These are phyloP conservation scores for Russula brevipes DNA, from an alignment of 768 basidiomycete genomes.

Conservation along the genomic window DNA sequence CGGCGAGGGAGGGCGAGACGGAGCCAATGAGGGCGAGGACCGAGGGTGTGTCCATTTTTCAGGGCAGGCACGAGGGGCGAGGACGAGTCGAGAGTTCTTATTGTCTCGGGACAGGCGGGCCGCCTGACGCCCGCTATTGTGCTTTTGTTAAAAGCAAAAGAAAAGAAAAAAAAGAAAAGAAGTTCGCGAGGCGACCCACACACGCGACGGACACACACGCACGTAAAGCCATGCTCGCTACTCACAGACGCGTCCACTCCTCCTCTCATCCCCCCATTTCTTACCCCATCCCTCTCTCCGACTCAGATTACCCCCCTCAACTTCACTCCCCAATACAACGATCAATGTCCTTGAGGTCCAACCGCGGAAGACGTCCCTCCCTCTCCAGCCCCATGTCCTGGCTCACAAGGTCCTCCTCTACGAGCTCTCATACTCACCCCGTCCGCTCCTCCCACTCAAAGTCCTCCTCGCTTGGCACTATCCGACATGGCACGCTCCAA, in stretches of 20 bases:
- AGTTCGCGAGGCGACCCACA: not conserved
- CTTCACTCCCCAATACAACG: constrained; percentile 3
- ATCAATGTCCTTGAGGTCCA: constrained; percentile 26
- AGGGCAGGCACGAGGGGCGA: too few relatives aligned
- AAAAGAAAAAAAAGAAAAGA: not conserved
- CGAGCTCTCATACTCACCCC: constrained; percentile 30
- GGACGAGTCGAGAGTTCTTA: not conserved
- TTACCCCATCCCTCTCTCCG: constrained; percentile 18
- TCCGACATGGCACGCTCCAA: constrained; percentile 43
- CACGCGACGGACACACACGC: constrained; percentile 4
- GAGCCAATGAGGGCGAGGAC: constrained; percentile 47
- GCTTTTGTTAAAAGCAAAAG: not conserved
- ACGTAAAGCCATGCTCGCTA: constrained; percentile 18
- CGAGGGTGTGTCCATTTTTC: constrained; percentile 29
- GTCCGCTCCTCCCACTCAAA: constrained; percentile 44
- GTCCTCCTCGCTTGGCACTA: constrained; percentile 31
- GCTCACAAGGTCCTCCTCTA: constrained; percentile 38
- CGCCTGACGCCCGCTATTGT: not conserved
- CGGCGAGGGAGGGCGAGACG: constrained; percentile 54
- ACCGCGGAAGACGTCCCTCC: constrained; percentile 34
- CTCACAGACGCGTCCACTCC: constrained; percentile 5
- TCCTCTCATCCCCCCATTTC: constrained; percentile 11
- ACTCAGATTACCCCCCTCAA: not conserved
- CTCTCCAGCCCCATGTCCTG: constrained; percentile 41
- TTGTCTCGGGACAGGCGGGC: constrained; percentile 11